Base-by-base conservation (phyloP, 148 eudicot genomes). In the Mesembryanthemum crystallinum region DNA sequence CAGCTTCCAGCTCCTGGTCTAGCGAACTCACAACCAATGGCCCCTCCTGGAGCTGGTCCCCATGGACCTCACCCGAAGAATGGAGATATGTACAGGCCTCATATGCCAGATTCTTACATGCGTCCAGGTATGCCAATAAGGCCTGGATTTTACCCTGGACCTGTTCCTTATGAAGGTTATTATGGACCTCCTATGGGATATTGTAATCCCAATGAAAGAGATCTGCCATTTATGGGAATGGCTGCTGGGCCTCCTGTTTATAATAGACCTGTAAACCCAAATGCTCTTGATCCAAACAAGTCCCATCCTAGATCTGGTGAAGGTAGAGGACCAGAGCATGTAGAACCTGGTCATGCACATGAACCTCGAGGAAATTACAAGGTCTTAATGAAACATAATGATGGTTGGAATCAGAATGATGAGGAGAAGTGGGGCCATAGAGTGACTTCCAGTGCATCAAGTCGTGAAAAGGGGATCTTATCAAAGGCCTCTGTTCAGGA, bases 171-270 rank as follows among this genome's bases (percentile, higher is more conserved):
- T 76, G 97, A 93, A 20, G 91, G 96, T 21, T 92, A 83, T 80
- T 91, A 88, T 80, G 90, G 99, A 33, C 98, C 96, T 71, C 91
- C 93, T 21, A 88, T 91, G 94, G 91, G 88, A 62, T 91, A 85
- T 78, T 77, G 88, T 80, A 84, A 84, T 82, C 85, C 89, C 64
- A 85, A 79, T 87, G 98, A 96, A 74, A 87, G 87, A 35, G 97
- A 96, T 72, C 71, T 86, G 78, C 86, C 96, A 47, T 88, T 78
- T 75, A 87, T 88, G 97, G 97, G 93, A 75, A 88, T 88, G 91
- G 65, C 90, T 72, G 83, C 87, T 69, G 86, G 85, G 12, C 91
- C 91, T 55, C 86, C 90, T 71, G 82, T 81, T 57, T 87, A 82
- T 81, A 85, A 86, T 55, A 88, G 91, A 83, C 84, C 83, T 72